Evolutionary conservation across 345 rosid genomes (phyloP).

Genomic region (Nasturtium officinale): DNA sequence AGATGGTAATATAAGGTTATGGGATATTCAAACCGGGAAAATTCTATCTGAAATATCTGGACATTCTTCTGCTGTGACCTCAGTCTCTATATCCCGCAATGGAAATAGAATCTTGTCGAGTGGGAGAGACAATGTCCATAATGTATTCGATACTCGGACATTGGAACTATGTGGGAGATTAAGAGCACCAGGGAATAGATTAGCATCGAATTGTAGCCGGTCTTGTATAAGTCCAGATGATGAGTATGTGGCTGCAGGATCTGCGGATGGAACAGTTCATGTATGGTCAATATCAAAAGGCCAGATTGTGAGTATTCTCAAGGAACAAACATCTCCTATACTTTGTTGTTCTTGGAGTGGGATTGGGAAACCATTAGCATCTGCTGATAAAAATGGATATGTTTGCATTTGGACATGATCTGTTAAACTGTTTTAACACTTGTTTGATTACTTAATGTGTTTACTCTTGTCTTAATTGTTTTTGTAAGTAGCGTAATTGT

Average conservation of each 20-base stretch:
- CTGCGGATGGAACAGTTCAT: constrained; percentile 78
- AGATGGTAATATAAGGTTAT: constrained; percentile 91
- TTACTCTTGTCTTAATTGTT: constrained; percentile 6
- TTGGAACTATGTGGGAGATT: constrained; percentile 82
- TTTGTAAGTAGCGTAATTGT: constrained; percentile 21
- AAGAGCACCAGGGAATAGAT: constrained; percentile 77
- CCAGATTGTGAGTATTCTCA: constrained; percentile 71
- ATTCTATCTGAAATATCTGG: constrained; percentile 86
- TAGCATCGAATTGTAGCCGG: constrained; percentile 95
- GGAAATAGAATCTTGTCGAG: constrained; percentile 78
- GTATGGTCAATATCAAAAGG: constrained; percentile 81
- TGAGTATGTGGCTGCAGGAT: constrained; percentile 87
- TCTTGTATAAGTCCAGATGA: constrained; percentile 93
- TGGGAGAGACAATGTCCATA: constrained; percentile 92
- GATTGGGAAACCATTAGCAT: constrained; percentile 83
- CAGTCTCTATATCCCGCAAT: constrained; percentile 66
- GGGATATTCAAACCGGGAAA: constrained; percentile 92
- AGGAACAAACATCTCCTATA: constrained; percentile 79
- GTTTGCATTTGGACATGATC: constrained; percentile 81
- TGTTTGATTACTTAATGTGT: constrained; percentile 24
- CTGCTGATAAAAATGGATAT: constrained; percentile 84
- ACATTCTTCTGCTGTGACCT: constrained; percentile 82
- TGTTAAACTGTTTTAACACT: constrained; percentile 11
- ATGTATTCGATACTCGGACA: constrained; percentile 79
- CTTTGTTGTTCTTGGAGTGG: constrained; percentile 96